Conservation (phyloP, 208 protist species). For the Trypanosoma platydactyli region DNA sequence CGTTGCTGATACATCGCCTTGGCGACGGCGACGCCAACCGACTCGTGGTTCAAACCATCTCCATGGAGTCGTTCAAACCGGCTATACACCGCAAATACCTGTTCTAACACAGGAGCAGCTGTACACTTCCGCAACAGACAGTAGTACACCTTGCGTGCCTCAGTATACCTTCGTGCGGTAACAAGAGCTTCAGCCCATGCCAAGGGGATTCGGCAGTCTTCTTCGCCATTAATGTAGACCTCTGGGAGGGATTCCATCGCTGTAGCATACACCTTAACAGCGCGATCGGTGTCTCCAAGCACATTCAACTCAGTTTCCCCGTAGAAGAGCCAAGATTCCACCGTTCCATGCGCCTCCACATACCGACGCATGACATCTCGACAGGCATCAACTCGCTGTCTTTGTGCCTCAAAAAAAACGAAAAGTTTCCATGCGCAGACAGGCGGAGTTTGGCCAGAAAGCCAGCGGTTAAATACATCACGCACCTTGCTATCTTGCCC, state of each 20-base stretch:
- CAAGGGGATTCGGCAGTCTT: constrained; percentile 71
- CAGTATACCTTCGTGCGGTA: constrained; percentile 24
- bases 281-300: constrained; percentile 48
- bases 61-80: constrained; percentile 66
- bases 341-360: constrained; percentile 59
- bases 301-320: constrained; percentile 83
- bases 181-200: constrained; percentile 56
- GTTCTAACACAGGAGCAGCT: constrained; percentile 36
- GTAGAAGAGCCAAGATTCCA: constrained; percentile 89
- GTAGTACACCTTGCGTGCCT: constrained; percentile 58
- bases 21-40: constrained; percentile 33
- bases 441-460: constrained; percentile 89
- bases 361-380: constrained; percentile 66
- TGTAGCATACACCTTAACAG: constrained; percentile 60
- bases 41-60: constrained; percentile 38
- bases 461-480: constrained; percentile 96
- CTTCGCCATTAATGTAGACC: constrained; percentile 27
- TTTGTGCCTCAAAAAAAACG: constrained; percentile 91
- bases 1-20: constrained; percentile 64
- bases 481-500: constrained; percentile 88
- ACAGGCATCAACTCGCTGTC: constrained; percentile 38
- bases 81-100: constrained; percentile 61
- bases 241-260: constrained; percentile 76
- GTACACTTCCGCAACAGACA: constrained; percentile 45
- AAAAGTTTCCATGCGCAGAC: constrained; percentile 92